Base-by-base conservation (phyloP, 352 stramenopile genomes). In the Globisporangium perplexum region DNA sequence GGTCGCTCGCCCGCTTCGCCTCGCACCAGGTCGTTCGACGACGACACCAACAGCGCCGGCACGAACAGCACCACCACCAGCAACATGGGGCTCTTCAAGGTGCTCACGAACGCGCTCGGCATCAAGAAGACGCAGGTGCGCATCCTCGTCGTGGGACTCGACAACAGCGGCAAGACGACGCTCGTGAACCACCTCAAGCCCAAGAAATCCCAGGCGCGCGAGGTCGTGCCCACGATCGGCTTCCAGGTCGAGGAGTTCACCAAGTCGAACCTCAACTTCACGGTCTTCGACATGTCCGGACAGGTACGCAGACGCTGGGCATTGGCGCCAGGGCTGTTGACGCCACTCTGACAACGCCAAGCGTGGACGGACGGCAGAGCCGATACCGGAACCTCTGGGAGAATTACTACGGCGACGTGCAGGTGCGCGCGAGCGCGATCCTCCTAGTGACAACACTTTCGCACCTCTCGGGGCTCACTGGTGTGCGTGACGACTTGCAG, bases 121-220 rank as follows among this genome's bases (percentile, higher is more conserved):
- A 81, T 94, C 54, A 88, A 88, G 65, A 91, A 90, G 67, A 80
- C 70, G 18, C 71, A 89, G 38, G 86, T 93, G 42, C 78, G 83
- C 39, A 96, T 96, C 60, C 72, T 96, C 15, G 79, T 96, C 17
- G 81, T 96, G 1, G 88, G 85, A 4, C 72, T 96, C 26, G 88
- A 96, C 60, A 96, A 96, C 62, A 94, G 80, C 65, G 87, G 88
- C 63, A 96, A 96, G 69, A 96, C 88, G 47, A 96, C 88, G 35
- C 71, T 96, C n/a, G 80, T 96, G 57, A 94, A 96, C 62, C 81
- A 96, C 60, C 72, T 96, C 54, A 96, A 96, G 59, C 88, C 87
- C 33, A 89, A 84, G 53, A 94, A 96, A 59, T 84, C 69, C n/a
- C 78, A 86, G 54, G 63, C 72, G 8, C 79, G 76, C 39, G 88